phyloP scores from a whole-genome alignment of 208 protist genomes.

The Crithidia mellificae region DNA sequence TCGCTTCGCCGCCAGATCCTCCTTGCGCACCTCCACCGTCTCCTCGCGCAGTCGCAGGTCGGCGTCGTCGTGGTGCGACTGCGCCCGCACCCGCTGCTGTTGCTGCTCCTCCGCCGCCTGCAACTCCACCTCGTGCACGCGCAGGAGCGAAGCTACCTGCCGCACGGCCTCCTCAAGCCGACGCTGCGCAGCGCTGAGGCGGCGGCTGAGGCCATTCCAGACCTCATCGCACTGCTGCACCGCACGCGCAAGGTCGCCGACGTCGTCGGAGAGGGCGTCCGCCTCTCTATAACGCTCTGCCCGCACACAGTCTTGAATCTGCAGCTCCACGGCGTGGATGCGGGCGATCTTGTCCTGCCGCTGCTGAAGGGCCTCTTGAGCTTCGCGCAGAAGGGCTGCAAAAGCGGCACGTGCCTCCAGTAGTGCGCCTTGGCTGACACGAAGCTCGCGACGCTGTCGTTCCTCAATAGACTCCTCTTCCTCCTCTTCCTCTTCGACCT shows the following conservation, averaged over 20 bases:
- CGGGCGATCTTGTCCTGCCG: conserved; percentile 16
- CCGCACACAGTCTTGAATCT: conserved; percentile 30
- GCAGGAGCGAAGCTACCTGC: conserved; percentile 12
- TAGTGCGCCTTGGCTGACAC: conserved; percentile 3
- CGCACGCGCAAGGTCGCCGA: not conserved
- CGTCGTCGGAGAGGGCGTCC: conserved; percentile 19
- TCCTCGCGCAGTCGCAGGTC: conserved; percentile 21
- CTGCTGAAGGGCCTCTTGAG: conserved; percentile 10
- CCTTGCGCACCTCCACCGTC: not conserved
- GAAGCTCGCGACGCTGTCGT: conserved; percentile 12
- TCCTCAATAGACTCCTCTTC: not conserved
- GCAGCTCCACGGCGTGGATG: conserved; percentile 16
- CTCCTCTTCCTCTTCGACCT: no score
- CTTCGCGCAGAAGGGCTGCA: conserved; percentile 14
- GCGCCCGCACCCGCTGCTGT: conserved; percentile 11
- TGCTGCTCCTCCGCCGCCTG: conserved; percentile 18
- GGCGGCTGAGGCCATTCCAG: conserved; percentile 6
- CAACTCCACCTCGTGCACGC: conserved; percentile 21
- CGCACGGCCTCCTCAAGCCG: conserved; percentile 20
- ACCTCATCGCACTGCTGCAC: conserved; percentile 23
- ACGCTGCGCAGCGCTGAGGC: conserved; percentile 4
- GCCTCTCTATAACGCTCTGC: conserved; percentile 46
- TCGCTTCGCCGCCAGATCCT: not conserved
- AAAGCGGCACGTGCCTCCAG: conserved; percentile 16
- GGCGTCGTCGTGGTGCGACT: conserved; percentile 16